Conservation (phyloP, 2,329 filamentous ascomycete genomes). For the Fusarium sp. region DNA sequence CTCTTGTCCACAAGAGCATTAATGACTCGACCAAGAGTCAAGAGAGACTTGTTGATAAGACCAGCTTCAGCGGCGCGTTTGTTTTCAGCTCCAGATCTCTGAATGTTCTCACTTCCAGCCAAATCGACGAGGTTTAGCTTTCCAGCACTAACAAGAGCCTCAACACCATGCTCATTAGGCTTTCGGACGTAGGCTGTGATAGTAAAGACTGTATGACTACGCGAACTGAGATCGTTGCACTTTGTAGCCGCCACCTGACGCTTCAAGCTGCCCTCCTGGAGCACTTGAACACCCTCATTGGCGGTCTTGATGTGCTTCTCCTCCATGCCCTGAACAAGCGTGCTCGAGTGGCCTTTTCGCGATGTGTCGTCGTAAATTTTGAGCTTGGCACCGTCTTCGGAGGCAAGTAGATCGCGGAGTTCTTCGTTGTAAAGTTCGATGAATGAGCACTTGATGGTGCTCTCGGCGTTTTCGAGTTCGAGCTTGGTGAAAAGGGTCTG, state of each 20-base stretch:
- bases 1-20: slow-evolving; percentile 94
- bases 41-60: slow-evolving; percentile 95
- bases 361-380: slow-evolving; percentile 95
- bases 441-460: slow-evolving; percentile 95
- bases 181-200: slow-evolving; percentile 92
- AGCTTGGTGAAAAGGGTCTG: slow-evolving; percentile 89
- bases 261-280: slow-evolving; percentile 90
- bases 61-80: slow-evolving; percentile 96
- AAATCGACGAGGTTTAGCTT: slow-evolving; percentile 97
- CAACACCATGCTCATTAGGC: slow-evolving; percentile 81
- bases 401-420: slow-evolving; percentile 85
- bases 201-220: slow-evolving; percentile 97
- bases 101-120: slow-evolving; percentile 97
- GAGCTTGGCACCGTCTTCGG: slow-evolving; percentile 84
- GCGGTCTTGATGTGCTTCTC: slow-evolving; percentile 92
- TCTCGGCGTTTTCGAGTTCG: slow-evolving; percentile 80
- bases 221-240: slow-evolving; percentile 96
- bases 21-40: slow-evolving; percentile 95
- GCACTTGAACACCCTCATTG: slow-evolving; percentile 84
- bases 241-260: slow-evolving; percentile 99
- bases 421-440: slow-evolving; percentile 99
- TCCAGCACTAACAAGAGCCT: slow-evolving; percentile 89
- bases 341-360: slow-evolving; percentile 84
- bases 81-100: slow-evolving; percentile 96
- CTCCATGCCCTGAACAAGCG: slow-evolving; percentile 97